Evolutionary conservation across 306 rosid species (phyloP).

Genomic region (Lathyrus oleraceus): DNA sequence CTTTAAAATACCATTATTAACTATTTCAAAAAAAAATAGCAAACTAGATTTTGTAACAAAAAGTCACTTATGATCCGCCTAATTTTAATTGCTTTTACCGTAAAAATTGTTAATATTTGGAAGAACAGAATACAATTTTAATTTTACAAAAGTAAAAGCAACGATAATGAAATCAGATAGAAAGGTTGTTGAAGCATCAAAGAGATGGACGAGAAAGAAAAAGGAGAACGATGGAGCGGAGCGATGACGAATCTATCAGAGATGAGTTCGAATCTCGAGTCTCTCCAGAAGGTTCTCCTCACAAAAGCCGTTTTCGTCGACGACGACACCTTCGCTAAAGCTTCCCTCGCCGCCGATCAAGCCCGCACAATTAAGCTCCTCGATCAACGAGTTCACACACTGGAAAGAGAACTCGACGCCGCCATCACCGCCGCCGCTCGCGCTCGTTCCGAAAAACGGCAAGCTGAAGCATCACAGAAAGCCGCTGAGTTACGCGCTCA

Average conservation of each 20-base stretch:
- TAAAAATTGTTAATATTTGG: no score
- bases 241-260: slow-evolving; percentile 85
- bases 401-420: slow-evolving; percentile 92
- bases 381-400: slow-evolving; percentile 73
- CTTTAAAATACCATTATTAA: no score
- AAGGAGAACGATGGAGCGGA: slow-evolving; percentile 88
- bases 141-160: background rate
- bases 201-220: slow-evolving; percentile 66
- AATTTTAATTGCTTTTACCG: no score
- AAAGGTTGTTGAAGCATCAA: background rate
- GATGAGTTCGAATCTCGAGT: slow-evolving; percentile 76
- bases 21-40: no score
- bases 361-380: slow-evolving; percentile 84
- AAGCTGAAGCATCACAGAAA: slow-evolving; percentile 82
- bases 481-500: slow-evolving; percentile 79
- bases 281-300: slow-evolving; percentile 79
- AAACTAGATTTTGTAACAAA: no score
- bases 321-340: slow-evolving; percentile 77
- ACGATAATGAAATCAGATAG: background rate
- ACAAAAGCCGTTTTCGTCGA: slow-evolving; percentile 90
- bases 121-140: no score
- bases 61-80: no score
- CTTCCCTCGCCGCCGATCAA: slow-evolving; percentile 87
- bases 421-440: slow-evolving; percentile 87
- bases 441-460: slow-evolving; percentile 87